Percentiles rank a stretch among this genome's conserved stretches.
Evolutionary conservation across 1,284 basidiomycete species (phyloP).

Genomic region (Mycena citricolor): DNA sequence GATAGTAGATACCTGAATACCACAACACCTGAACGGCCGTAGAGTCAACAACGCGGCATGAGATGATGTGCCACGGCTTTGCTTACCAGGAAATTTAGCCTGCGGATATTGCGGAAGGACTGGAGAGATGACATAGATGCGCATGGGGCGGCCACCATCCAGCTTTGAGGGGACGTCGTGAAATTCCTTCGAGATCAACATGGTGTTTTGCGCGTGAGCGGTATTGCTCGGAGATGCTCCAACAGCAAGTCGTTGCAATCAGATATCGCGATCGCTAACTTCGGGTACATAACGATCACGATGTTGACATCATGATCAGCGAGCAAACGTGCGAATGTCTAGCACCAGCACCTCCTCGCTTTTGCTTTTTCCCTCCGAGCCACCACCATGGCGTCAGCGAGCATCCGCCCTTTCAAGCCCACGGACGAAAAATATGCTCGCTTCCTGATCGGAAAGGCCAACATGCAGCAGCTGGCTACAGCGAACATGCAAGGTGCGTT

Average conservation of each 20-base stretch:
- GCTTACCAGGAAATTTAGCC: constrained; percentile 76
- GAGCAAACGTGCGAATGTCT: too few species aligned
- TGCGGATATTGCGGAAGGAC: constrained; percentile 70
- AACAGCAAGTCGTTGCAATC: too few species aligned
- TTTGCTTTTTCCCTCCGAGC: too few species aligned
- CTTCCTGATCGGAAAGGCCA: constrained; percentile 67
- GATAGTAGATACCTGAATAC: constrained; percentile 65
- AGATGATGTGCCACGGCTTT: background rate
- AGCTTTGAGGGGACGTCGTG: constrained; percentile 74
- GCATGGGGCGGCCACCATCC: constrained; percentile 64
- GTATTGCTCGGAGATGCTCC: background rate
- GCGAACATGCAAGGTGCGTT: constrained; percentile 63
- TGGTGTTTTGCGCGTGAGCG: constrained; percentile 30
- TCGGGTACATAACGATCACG: too few species aligned
- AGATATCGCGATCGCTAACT: too few species aligned
- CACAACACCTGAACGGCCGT: constrained; percentile 57
- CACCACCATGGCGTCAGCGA: constrained; percentile 35
- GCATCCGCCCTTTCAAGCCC: constrained; percentile 53
- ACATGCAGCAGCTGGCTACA: constrained; percentile 68
- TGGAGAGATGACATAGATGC: constrained; percentile 78
- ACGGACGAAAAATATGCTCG: constrained; percentile 58
- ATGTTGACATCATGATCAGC: too few species aligned
- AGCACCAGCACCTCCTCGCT: too few species aligned
- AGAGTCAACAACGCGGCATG: constrained; percentile 12
- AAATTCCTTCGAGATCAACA: constrained; percentile 82